Conservation (phyloP, 2,329 filamentous ascomycete species). For the Blastomyces emzantsi region DNA sequence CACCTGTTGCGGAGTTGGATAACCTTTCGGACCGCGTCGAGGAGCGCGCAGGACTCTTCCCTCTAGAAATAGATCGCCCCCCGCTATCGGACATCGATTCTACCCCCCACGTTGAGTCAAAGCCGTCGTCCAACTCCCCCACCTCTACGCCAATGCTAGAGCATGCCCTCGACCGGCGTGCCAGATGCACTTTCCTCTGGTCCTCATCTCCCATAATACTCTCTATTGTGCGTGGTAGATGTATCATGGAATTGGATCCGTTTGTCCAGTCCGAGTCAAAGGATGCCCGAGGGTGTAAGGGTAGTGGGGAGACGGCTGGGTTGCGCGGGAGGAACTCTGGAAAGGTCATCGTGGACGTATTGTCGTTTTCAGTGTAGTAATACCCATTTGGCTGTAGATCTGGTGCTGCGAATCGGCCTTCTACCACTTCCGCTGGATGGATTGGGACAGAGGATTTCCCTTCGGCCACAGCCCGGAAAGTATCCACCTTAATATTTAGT, state of each 20-base stretch:
- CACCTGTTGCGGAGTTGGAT: neutral
- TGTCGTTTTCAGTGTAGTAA: constrained; percentile 62
- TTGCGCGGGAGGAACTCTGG: constrained; percentile 41
- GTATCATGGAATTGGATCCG: constrained; percentile 53
- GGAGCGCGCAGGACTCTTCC: neutral
- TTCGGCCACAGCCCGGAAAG: constrained; percentile 50
- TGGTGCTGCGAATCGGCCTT: constrained; percentile 69
- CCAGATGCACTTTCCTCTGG: constrained; percentile 61
- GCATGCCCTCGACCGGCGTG: constrained; percentile 42
- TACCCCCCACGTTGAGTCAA: neutral
- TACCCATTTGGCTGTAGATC: constrained; percentile 58
- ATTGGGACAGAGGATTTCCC: constrained; percentile 50
- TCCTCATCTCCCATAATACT: constrained; percentile 73
- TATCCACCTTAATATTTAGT: constrained; percentile 79
- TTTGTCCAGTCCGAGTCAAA: constrained; percentile 57
- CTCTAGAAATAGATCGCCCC: constrained; percentile 8
- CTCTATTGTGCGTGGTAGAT: constrained; percentile 59
- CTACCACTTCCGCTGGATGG: constrained; percentile 63
- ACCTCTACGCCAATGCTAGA: constrained; percentile 6
- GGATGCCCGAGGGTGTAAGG: constrained; percentile 52
- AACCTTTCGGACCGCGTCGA: constrained; percentile 6
- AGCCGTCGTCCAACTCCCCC: constrained; percentile 6
- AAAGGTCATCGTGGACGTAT: constrained; percentile 56
- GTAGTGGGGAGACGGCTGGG: constrained; percentile 39
- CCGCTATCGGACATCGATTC: neutral